Base-by-base conservation (phyloP, 1,284 basidiomycete species). In the Naganishia sp. region DNA sequence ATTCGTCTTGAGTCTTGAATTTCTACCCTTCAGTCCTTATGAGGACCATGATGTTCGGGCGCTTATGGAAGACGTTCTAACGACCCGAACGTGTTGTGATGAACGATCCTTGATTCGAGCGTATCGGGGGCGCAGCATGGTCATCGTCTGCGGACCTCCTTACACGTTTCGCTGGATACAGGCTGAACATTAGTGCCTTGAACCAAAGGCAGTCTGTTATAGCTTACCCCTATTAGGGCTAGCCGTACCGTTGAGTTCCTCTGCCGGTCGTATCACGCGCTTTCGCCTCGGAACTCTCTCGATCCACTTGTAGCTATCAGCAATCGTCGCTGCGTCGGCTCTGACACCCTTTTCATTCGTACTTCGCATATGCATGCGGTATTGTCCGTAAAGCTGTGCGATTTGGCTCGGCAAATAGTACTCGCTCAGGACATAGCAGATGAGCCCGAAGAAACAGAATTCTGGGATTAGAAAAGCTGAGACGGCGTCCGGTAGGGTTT, bases 401-500 rank as follows among this genome's bases (percentile, higher is more conserved):
- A 79, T 69, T 6, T 70, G 49, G 7, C 35, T 10, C 18, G 73
- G 17, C 0, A 73, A 68, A 21, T 70, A 63, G 28, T 66, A 62
- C 45, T 70, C 67, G 72, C 74, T 74, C 28, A 74, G 72, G 17
- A 28, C 56, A 69, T 69, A 75, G 56, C 78, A 74, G 58, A 78
- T 58, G 32, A 72, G 68, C 9, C 60, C 71, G 41, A 70, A 67
- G 65, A 74, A 75, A 66, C 67, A 70, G 66, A 75, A 74, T 65
- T 79, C 77, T 78, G 66, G 4, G 25, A 17, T 47, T 18, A 9
- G 18, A n/a, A 31, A 10, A 43, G 45, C 6, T 28, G 23, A 18
- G 39, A 32, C n/a, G 13, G 43, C 31, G 9, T 15, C 13, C n/a
- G 28, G 13, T 21, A 28, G 15, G 25, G 5, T 13, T 13, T 10